These are phyloP conservation scores for Blastobotrys attinorum DNA, from an alignment of 805 yeast genomes.

Conservation along the genomic window DNA sequence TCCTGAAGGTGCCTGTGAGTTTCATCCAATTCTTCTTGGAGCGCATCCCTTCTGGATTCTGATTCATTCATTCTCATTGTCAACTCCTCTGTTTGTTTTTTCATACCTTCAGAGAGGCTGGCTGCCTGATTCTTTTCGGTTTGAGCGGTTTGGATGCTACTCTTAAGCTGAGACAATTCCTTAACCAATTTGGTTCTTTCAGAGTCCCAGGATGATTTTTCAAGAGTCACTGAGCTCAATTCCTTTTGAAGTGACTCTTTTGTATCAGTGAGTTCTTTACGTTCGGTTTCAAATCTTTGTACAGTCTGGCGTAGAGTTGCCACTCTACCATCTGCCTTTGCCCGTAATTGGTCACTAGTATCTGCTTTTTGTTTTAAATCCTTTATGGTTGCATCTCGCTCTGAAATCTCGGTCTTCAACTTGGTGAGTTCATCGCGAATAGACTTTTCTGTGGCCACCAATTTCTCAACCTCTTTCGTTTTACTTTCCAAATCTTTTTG, in stretches of 20 bases:
- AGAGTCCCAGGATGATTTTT: constrained; percentile 11
- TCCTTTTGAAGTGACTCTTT: constrained; percentile 9
- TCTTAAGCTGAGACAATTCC: constrained; percentile 12
- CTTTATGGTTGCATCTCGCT: constrained; percentile 37
- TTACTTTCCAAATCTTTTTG: constrained; percentile 4
- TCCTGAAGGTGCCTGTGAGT: constrained; percentile 67
- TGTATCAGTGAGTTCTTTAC: constrained; percentile 9
- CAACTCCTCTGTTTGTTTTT: constrained; percentile 27
- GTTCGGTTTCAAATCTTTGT: constrained; percentile 14
- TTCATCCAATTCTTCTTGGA: constrained; percentile 81
- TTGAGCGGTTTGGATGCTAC: constrained; percentile 8
- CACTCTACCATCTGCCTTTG: constrained; percentile 27
- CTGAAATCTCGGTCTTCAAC: constrained; percentile 31
- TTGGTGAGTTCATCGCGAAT: constrained; percentile 30
- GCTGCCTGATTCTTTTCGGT: constrained; percentile 7
- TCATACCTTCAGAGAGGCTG: constrained; percentile 16
- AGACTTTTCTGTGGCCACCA: constrained; percentile 20
- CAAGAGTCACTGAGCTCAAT: constrained; percentile 4
- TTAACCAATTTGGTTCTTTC: constrained; percentile 13
- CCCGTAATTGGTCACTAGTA: constrained; percentile 30
- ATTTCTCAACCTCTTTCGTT: constrained; percentile 12
- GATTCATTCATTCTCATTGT: constrained; percentile 60
- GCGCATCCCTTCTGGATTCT: constrained; percentile 70
- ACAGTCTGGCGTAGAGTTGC: constrained; percentile 12
- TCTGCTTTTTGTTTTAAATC: constrained; percentile 34